Conservation (phyloP, 2,329 filamentous ascomycete species). For the Pseudogymnoascus sp. region DNA sequence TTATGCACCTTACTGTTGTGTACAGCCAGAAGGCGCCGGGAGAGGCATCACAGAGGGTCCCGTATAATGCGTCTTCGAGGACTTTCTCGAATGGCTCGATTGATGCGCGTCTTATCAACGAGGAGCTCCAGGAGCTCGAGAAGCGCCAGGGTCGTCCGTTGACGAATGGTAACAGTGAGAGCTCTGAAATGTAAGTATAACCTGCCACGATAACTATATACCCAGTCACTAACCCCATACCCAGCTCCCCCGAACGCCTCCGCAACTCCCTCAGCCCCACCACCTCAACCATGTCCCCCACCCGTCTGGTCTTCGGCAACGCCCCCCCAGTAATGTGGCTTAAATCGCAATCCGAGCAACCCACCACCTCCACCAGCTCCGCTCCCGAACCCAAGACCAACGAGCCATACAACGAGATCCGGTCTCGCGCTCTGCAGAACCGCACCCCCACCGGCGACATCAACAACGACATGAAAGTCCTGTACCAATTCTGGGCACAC, state of each 20-base stretch:
- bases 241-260: constrained; percentile 23
- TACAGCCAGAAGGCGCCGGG: constrained; percentile 31
- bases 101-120: constrained; percentile 42
- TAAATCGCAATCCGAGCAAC: constrained; percentile 29
- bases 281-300: constrained; percentile 18
- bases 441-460: constrained; percentile 30
- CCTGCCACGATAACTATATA: not conserved
- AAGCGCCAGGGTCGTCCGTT: constrained; percentile 30
- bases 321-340: constrained; percentile 32
- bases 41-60: constrained; percentile 27
- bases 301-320: constrained; percentile 18
- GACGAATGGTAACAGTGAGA: constrained; percentile 30
- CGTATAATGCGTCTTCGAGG: constrained; percentile 34
- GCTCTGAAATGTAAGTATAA: constrained; percentile 29
- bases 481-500: constrained; percentile 69
- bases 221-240: constrained; percentile 10
- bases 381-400: constrained; percentile 28
- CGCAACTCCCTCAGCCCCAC: constrained; percentile 23
- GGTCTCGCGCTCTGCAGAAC: constrained; percentile 32
- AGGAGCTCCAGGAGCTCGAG: constrained; percentile 36
- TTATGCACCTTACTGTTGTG: constrained; percentile 45
- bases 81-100: constrained; percentile 49
- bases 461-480: constrained; percentile 52
- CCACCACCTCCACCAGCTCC: constrained; percentile 18
- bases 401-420: constrained; percentile 32